Percentiles rank a stretch among this genome's conserved stretches.
phyloP scores from a whole-genome alignment of 768 basidiomycete species.

The Amanita pseudoporphyria region DNA sequence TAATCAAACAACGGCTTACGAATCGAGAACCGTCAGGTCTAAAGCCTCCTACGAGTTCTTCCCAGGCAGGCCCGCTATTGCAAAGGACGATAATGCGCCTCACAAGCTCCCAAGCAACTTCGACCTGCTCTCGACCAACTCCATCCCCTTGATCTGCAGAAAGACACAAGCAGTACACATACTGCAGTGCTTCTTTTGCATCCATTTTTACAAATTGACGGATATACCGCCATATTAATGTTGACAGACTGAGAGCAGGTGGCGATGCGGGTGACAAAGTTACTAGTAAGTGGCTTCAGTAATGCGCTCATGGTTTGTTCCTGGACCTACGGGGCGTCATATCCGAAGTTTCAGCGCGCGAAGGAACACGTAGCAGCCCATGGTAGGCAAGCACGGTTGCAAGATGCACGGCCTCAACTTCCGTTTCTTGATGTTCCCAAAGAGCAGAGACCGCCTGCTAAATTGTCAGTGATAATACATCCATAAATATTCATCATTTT shows the following conservation, averaged over 20 bases:
- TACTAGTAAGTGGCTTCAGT: slow-evolving; percentile 30
- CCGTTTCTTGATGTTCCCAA: slow-evolving; percentile 78
- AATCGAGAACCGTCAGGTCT: slow-evolving; percentile 83
- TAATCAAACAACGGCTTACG: slow-evolving; percentile 36
- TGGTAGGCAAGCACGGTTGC: slow-evolving; percentile 91
- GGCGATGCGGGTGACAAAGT: slow-evolving; percentile 57
- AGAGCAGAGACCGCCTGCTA: slow-evolving; percentile 80
- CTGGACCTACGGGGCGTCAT: slow-evolving; percentile 62
- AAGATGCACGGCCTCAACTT: slow-evolving; percentile 91
- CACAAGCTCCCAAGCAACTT: slow-evolving; percentile 72
- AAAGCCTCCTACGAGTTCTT: slow-evolving; percentile 91
- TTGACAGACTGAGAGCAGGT: slow-evolving; percentile 72
- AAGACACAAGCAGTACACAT: slow-evolving; percentile 81
- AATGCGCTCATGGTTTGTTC: neutral
- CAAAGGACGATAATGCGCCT: slow-evolving; percentile 71
- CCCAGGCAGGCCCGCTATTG: slow-evolving; percentile 77
- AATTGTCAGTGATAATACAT: neutral
- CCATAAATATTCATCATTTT: slow-evolving; percentile 14
- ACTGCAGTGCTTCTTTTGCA: slow-evolving; percentile 89
- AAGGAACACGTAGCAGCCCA: slow-evolving; percentile 79
- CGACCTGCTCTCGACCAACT: slow-evolving; percentile 78
- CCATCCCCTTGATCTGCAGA: slow-evolving; percentile 58
- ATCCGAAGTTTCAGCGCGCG: slow-evolving; percentile 74
- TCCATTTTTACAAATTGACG: slow-evolving; percentile 90
- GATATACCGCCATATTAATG: slow-evolving; percentile 87